Evolutionary conservation across 805 yeast species (phyloP), one percentile per base, ranked within the genome.

Genomic region (Suhomyces faveliae): DNA sequence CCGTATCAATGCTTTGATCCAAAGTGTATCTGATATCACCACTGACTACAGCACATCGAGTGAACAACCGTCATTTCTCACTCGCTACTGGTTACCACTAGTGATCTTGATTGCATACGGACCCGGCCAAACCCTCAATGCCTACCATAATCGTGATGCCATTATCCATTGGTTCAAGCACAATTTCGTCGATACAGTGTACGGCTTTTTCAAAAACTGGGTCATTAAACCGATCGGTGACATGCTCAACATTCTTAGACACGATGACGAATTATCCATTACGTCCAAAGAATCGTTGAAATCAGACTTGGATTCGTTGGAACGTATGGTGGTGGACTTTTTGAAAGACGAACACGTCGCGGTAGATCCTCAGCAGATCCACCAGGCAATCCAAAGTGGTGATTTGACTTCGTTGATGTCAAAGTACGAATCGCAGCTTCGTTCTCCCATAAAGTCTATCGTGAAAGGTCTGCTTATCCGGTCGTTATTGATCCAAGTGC

Each of bases 401-500:
- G 90, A 94, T 59, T 60, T 91, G 59, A 84, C 94, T 1, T 71
- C 84, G 41, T 81, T 92, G 45, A 83, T 92, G 87, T 77, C 82
- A 40, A 80, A 82, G 25, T 94, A 94, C 62, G 98, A 92, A 59
- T 58, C 68, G 21, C 92, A 89, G 54, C 70, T 94, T 49, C 79
- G 81, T 49, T 63, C 73, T 5, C 98, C 98, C 0, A 60, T 90
- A 41, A 76, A 72, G 47, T 82, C 84, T 30, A 56, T 84, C 2
- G 49, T 90, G 2, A 66, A 68, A 11, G 99, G 98, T 3, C 80
- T 83, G 48, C 75, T 92, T 53, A 66, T 90, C 7, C 76, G 96
- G 46, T 83, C 91, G 12, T 64, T 94, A 40, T 69, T 94, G 59
- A 91, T 92, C 52, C 98, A 94, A 65, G 74, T 94, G n/a, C 99